A percentile compares a stretch with the other conserved stretches of the same genome.
Conservation (phyloP, 345 rosid species). For the Citropsis articulata region DNA sequence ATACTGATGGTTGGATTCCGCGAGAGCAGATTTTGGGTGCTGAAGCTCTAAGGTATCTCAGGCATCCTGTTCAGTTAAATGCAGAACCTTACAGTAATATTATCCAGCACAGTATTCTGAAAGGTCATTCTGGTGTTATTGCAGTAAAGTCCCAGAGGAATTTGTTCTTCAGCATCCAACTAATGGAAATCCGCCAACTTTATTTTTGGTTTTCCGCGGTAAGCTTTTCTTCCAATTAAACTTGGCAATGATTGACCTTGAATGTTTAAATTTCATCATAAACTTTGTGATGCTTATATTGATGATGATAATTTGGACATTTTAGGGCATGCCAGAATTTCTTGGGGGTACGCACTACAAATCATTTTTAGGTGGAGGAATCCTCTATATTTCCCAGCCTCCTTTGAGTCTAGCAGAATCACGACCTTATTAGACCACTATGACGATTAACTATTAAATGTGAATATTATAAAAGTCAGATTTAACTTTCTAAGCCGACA, state of each 20-base stretch:
- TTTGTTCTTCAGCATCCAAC: slow-evolving; percentile 76
- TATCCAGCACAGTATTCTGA: not conserved
- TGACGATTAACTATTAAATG: not conserved
- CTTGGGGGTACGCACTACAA: not conserved
- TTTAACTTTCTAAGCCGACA: not conserved
- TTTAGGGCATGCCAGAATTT: not conserved
- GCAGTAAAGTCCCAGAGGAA: slow-evolving; percentile 83
- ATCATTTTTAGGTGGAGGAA: not conserved
- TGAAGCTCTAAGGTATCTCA: slow-evolving; percentile 79
- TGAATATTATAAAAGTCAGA: slow-evolving; percentile 1
- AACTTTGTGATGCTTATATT: not conserved
- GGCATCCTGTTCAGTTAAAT: slow-evolving; percentile 12
- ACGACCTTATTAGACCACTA: not conserved
- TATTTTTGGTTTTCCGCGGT: slow-evolving; percentile 82
- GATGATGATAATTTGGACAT: not conserved
- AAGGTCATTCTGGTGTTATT: slow-evolving; percentile 24
- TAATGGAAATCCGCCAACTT: slow-evolving; percentile 92
- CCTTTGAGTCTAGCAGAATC: not conserved
- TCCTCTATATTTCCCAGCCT: not conserved
- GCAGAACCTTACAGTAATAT: slow-evolving; percentile 13
- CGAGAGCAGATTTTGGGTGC: slow-evolving; percentile 90
- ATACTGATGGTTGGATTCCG: slow-evolving; percentile 96
- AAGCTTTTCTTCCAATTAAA: slow-evolving; percentile 14
- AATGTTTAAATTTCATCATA: slow-evolving; percentile 5
- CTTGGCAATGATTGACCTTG: not conserved